phyloP scores from a whole-genome alignment of 2,329 filamentous ascomycete genomes.

The Tolypocladium album region DNA sequence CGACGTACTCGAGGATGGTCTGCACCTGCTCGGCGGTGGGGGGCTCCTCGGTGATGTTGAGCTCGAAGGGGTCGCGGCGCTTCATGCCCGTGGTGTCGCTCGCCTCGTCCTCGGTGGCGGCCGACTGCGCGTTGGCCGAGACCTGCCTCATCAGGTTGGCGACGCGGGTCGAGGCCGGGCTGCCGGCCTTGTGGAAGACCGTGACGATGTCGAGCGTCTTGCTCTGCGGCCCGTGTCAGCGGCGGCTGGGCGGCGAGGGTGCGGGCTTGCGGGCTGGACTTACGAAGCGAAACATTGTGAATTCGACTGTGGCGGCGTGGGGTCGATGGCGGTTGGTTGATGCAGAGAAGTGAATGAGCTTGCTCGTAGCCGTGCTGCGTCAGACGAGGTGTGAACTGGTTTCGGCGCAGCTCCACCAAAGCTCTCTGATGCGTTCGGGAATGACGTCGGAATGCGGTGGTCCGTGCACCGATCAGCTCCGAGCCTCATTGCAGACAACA shows the following conservation, averaged over 20 bases:
- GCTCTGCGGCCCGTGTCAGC: slow-evolving; percentile 35
- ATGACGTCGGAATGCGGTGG: neutral
- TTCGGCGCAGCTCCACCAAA: neutral
- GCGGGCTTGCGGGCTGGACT: neutral
- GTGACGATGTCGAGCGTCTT: slow-evolving; percentile 86
- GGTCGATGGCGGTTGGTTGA: neutral
- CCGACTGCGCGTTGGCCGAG: slow-evolving; percentile 55
- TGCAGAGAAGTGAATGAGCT: neutral
- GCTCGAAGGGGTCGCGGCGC: slow-evolving; percentile 63
- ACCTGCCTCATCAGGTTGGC: slow-evolving; percentile 71
- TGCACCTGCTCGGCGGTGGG: slow-evolving; percentile 77
- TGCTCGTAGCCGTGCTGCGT: neutral
- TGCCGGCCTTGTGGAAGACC: slow-evolving; percentile 81
- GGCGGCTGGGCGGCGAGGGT: neutral
- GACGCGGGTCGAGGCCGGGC: slow-evolving; percentile 61
- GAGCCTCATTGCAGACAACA: no score
- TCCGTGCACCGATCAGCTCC: neutral
- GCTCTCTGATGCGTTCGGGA: neutral
- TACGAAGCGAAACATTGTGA: slow-evolving; percentile 14
- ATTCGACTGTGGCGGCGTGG: neutral
- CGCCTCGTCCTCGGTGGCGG: slow-evolving; percentile 65
- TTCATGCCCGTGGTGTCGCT: slow-evolving; percentile 53
- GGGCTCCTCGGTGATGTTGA: slow-evolving; percentile 69
- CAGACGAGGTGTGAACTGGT: neutral
- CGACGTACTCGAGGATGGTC: slow-evolving; percentile 77